These are phyloP conservation scores for Talaromyces amestolkiae DNA, from an alignment of 2,329 filamentous ascomycete species.

Conservation along the genomic window DNA sequence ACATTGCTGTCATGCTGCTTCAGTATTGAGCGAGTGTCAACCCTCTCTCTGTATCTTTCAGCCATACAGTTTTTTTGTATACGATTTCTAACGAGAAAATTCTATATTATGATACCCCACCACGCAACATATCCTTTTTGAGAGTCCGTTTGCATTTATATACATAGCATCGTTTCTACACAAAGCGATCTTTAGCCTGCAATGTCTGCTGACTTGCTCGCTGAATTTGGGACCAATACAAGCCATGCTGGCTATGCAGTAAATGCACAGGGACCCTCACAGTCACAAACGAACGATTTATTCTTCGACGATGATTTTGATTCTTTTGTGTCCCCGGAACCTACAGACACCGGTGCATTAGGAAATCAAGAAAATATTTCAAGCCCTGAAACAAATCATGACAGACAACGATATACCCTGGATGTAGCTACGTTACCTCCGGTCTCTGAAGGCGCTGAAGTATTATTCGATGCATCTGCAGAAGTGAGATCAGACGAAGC, in stretches of 20 bases:
- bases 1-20: not conserved
- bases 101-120: not conserved
- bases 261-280: not conserved
- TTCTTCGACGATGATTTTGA: slow-evolving; percentile 19
- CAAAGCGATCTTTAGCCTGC: not conserved
- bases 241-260: not conserved
- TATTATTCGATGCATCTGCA: slow-evolving; percentile 62
- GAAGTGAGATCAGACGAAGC: slow-evolving; percentile 31
- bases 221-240: slow-evolving; percentile 45
- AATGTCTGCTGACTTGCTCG: slow-evolving; percentile 57
- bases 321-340: slow-evolving; percentile 17
- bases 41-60: not conserved
- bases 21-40: not conserved
- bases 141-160: not conserved
- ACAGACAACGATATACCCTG: not conserved
- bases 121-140: not conserved
- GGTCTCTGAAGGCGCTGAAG: slow-evolving; percentile 32
- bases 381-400: not conserved
- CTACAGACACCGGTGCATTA: not conserved
- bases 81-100: not conserved
- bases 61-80: not conserved
- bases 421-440: slow-evolving; percentile 12
- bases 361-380: not conserved
- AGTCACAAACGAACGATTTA: not conserved
- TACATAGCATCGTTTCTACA: not conserved